phyloP scores from a whole-genome alignment of 257 asterid genomes.

The Echites panduratus region DNA sequence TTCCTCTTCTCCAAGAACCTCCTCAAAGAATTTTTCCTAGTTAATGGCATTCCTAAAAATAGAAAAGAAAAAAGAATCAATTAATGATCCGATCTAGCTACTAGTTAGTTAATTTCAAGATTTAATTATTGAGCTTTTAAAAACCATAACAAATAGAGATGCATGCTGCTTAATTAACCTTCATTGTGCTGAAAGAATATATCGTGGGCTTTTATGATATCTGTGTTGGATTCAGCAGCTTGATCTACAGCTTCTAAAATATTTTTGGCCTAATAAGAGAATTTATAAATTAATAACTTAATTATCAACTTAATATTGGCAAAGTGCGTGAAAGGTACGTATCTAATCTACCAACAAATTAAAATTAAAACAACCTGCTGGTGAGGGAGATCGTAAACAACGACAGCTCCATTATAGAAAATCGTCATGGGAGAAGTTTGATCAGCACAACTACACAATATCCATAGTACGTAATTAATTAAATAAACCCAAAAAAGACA shows the following conservation, averaged over 20 bases:
- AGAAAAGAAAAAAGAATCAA: too few species aligned
- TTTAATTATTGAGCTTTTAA: too few species aligned
- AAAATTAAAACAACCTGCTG: conserved; percentile 10
- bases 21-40: conserved; percentile 15
- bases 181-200: background rate
- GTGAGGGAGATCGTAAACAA: conserved; percentile 14
- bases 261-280: conserved; percentile 8
- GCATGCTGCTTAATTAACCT: background rate
- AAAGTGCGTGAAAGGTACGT: background rate
- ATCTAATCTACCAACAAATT: background rate
- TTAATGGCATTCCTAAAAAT: conserved; percentile 8
- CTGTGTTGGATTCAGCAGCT: conserved; percentile 1
- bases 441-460: background rate
- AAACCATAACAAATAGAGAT: background rate
- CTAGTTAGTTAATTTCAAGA: too few species aligned
- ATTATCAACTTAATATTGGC: background rate
- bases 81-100: too few species aligned
- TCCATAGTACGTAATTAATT: background rate
- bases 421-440: conserved; percentile 15
- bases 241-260: conserved; percentile 5
- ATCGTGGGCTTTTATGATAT: background rate
- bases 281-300: background rate
- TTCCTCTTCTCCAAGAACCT: conserved; percentile 21
- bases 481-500: background rate
- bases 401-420: conserved; percentile 17